Evolutionary conservation across 2,329 filamentous ascomycete species (phyloP).

Genomic region (Botrytis tulipae): DNA sequence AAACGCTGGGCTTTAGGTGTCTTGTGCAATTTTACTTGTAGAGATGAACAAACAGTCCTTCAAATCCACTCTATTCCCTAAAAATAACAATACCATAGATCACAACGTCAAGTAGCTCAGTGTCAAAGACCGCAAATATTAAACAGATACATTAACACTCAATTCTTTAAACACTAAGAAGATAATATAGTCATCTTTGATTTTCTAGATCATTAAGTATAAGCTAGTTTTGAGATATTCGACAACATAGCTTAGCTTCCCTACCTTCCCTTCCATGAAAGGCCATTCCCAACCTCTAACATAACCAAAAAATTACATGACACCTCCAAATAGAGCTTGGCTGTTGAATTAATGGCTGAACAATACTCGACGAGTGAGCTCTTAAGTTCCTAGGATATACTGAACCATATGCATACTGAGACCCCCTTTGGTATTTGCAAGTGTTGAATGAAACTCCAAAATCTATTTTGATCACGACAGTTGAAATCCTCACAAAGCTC

Average conservation of each 20-base stretch:
- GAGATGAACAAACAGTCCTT: background rate
- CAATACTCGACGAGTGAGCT: too few species aligned
- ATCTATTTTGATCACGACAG: background rate
- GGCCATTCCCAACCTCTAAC: fast-evolving
- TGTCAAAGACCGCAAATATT: background rate
- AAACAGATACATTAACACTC: background rate
- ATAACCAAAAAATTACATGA: fast-evolving
- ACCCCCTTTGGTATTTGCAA: too few species aligned
- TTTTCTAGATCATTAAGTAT: background rate
- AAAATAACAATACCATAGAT: background rate
- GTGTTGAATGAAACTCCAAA: fast-evolving
- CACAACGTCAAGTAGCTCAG: background rate
- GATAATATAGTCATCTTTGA: fast-evolving
- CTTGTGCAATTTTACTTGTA: background rate
- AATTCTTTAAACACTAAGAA: background rate
- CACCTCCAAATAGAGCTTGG: fast-evolving
- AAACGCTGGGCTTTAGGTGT: too few species aligned
- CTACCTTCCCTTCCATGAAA: fast-evolving
- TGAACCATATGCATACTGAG: background rate
- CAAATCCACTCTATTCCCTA: background rate
- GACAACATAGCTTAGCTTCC: background rate
- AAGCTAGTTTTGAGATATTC: background rate
- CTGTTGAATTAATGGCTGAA: background rate
- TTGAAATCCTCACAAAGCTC: background rate
- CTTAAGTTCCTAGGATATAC: too few species aligned